phyloP scores from a whole-genome alignment of 2,329 filamentous ascomycete genomes.

The Fusarium chaquense region DNA sequence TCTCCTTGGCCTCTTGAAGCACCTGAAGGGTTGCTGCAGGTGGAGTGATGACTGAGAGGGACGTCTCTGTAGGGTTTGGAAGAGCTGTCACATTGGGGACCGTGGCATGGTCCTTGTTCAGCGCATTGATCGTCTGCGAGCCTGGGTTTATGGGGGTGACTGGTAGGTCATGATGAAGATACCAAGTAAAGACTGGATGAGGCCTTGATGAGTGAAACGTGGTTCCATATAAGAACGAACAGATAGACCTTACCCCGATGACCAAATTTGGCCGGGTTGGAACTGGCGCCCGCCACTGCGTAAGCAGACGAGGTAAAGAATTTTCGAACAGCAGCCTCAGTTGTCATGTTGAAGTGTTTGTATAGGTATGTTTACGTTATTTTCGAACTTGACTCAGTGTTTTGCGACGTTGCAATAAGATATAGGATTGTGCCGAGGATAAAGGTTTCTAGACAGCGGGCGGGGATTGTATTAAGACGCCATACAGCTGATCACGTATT shows the following conservation, averaged over 20 bases:
- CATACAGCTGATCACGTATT: conserved; percentile 28
- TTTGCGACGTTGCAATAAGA: conserved; percentile 8
- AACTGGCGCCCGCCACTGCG: conserved; percentile 90
- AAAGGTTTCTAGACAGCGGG: conserved; percentile 32
- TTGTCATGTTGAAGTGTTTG: conserved; percentile 60
- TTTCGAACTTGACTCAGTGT: background rate
- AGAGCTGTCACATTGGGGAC: conserved; percentile 75
- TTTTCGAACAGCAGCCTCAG: conserved; percentile 76
- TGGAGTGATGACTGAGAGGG: conserved; percentile 88
- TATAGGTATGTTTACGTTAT: background rate
- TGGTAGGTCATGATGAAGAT: conserved; percentile 78
- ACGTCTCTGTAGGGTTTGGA: conserved; percentile 74
- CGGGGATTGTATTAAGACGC: conserved; percentile 37
- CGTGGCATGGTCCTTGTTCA: conserved; percentile 69
- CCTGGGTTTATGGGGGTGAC: conserved; percentile 88
- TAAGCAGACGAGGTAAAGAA: conserved; percentile 87
- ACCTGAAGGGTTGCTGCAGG: conserved; percentile 80
- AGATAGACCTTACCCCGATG: conserved; percentile 75
- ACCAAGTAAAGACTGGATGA: conserved; percentile 89
- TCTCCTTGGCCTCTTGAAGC: conserved; percentile 79
- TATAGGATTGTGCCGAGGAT: conserved; percentile 23
- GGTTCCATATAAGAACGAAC: background rate
- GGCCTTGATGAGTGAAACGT: conserved; percentile 4
- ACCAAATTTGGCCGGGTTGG: conserved; percentile 86
- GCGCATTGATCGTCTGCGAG: conserved; percentile 72